These are phyloP conservation scores for Lentinula sp. DNA, from an alignment of 768 basidiomycete species.

Conservation along the genomic window DNA sequence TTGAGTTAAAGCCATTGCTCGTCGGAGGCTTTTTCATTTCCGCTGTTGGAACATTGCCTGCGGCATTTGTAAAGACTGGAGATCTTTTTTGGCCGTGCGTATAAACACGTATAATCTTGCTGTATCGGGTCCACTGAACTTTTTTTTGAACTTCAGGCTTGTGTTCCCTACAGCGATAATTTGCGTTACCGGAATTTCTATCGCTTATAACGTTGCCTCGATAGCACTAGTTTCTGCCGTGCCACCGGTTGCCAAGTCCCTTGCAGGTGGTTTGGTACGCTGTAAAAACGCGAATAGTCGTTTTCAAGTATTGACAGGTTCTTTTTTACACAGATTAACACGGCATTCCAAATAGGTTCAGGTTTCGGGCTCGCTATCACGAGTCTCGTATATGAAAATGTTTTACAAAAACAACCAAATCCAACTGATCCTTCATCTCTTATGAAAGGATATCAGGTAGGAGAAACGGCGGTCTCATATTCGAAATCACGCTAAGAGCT, in stretches of 20 bases:
- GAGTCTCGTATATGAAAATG: slow-evolving; percentile 6
- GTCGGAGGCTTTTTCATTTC: slow-evolving; percentile 1
- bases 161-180: slow-evolving; percentile 6
- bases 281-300: neutral
- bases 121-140: neutral
- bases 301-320: neutral
- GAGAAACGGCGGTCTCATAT: neutral
- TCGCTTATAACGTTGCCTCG: slow-evolving; percentile 7
- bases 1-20: slow-evolving; percentile 5
- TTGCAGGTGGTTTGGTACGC: slow-evolving; percentile 7
- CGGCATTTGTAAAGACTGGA: slow-evolving; percentile 5
- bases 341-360: slow-evolving; percentile 7
- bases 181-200: slow-evolving; percentile 3
- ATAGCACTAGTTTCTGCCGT: slow-evolving; percentile 8
- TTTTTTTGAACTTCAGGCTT: neutral
- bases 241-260: slow-evolving; percentile 6
- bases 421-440: slow-evolving; percentile 3
- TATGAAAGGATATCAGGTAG: slow-evolving; percentile 7
- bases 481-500: neutral
- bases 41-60: slow-evolving; percentile 6
- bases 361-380: slow-evolving; percentile 8
- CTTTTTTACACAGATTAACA: slow-evolving; percentile 3
- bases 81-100: slow-evolving; percentile 6
- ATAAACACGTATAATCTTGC: neutral
- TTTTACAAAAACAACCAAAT: slow-evolving; percentile 1